These are phyloP conservation scores for Polytrichum formosum DNA, from an alignment of 225 moss, liverwort and hornwort genomes.

Conservation along the genomic window DNA sequence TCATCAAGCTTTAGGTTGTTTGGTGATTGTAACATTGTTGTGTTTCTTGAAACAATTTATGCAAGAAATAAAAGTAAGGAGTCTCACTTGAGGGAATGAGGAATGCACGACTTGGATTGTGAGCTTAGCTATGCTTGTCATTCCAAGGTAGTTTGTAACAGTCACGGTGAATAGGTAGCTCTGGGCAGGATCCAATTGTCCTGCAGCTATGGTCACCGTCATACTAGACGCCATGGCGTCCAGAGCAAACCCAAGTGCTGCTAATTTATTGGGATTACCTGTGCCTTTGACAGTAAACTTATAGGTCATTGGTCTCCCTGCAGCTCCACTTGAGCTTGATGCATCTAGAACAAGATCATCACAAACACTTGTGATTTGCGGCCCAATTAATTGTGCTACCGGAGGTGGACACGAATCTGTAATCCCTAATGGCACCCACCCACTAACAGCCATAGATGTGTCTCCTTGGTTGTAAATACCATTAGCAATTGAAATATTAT, in stretches of 20 bases:
- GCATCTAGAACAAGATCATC: conserved; percentile 51
- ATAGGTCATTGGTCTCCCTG: conserved; percentile 34
- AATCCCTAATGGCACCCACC: conserved; percentile 40
- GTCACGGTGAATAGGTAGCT: conserved; percentile 24
- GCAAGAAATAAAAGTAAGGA: too few relatives aligned
- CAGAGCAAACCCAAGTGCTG: conserved; percentile 21
- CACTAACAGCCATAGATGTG: conserved; percentile 21
- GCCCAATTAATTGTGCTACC: conserved; percentile 34
- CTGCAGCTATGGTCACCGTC: conserved; percentile 27
- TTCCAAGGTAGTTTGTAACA: conserved; percentile 25
- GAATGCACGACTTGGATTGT: conserved; percentile 11
- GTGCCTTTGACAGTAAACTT: conserved; percentile 32
- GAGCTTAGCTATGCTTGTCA: conserved; percentile 9
- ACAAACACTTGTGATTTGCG: conserved; percentile 39
- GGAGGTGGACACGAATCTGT: conserved; percentile 28
- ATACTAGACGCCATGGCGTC: conserved; percentile 37
- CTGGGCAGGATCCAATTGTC: conserved; percentile 43
- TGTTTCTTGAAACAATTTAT: too few relatives aligned
- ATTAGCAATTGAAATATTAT: conserved; percentile 28
- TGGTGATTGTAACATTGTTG: too few relatives aligned
- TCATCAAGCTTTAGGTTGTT: too few relatives aligned
- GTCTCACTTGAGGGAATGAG: conserved; percentile 25
- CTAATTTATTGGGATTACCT: conserved; percentile 24
- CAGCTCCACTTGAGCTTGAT: conserved; percentile 34
- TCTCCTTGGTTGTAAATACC: conserved; percentile 34